Evolutionary conservation across 2,329 filamentous ascomycete species (phyloP).

Genomic region (Pestalotiopsis sp.): DNA sequence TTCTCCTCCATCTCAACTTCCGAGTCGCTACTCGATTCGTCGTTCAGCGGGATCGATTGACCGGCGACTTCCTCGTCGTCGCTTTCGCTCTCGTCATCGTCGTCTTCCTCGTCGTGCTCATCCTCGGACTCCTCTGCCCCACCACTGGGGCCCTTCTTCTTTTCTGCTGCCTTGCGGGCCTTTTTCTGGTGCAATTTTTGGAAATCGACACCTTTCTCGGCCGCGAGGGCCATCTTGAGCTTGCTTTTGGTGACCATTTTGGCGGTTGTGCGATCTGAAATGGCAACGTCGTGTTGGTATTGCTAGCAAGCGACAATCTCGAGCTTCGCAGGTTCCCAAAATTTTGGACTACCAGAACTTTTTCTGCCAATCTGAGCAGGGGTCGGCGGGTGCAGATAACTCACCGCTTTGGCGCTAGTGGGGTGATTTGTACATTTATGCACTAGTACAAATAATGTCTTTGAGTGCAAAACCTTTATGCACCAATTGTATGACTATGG

Average conservation of each 20-base stretch:
- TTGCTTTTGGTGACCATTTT: conserved; percentile 36
- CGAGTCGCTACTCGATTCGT: conserved; percentile 68
- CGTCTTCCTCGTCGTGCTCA: conserved; percentile 20
- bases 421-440: not conserved
- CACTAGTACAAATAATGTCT: not conserved
- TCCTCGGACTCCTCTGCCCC: conserved; percentile 25
- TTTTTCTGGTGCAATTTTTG: conserved; percentile 29
- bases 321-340: conserved; percentile 6
- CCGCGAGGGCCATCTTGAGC: conserved; percentile 42
- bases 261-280: conserved; percentile 4
- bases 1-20: conserved; percentile 79
- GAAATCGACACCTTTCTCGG: conserved; percentile 40
- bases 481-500: not conserved
- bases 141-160: conserved; percentile 26
- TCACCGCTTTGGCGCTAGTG: conserved; percentile 1
- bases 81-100: conserved; percentile 29
- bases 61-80: conserved; percentile 44
- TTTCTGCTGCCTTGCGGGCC: conserved; percentile 20
- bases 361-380: conserved; percentile 12
- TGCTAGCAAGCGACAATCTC: not conserved
- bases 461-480: not conserved
- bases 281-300: not conserved
- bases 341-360: conserved; percentile 11
- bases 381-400: not conserved
- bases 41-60: conserved; percentile 46